Evolutionary conservation across 441 rosid species (phyloP).

Genomic region (Syzygium syzygioides): DNA sequence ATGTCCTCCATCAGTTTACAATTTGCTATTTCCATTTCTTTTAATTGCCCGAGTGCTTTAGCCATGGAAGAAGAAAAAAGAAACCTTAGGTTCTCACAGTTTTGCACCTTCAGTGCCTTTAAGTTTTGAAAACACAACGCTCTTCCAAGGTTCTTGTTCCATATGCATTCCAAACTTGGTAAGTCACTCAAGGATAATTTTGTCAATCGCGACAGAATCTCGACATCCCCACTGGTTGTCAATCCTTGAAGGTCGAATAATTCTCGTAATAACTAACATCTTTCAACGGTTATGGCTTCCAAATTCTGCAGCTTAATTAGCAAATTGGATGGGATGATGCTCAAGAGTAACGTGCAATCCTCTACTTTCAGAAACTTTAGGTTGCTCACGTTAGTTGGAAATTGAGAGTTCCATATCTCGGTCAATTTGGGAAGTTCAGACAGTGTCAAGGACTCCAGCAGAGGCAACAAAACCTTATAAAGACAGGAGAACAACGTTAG

Average conservation of each 20-base stretch:
- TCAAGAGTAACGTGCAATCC: not conserved
- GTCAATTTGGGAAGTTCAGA: too few relatives aligned
- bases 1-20: not conserved
- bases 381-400: too few relatives aligned
- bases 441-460: too few relatives aligned
- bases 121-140: not conserved
- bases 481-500: too few relatives aligned
- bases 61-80: not conserved
- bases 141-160: not conserved
- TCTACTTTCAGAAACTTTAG: too few relatives aligned
- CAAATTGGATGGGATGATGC: not conserved
- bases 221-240: accelerated
- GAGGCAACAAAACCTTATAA: too few relatives aligned
- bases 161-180: accelerated
- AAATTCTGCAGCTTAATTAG: accelerated
- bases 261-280: accelerated
- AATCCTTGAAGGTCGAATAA: accelerated
- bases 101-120: not conserved
- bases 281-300: accelerated
- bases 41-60: not conserved
- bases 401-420: too few relatives aligned
- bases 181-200: not conserved
- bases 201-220: accelerated
- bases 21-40: accelerated
- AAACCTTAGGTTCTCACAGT: accelerated